Conservation (phyloP, 2,329 filamentous ascomycete species). For the Monosporascus sp. region DNA sequence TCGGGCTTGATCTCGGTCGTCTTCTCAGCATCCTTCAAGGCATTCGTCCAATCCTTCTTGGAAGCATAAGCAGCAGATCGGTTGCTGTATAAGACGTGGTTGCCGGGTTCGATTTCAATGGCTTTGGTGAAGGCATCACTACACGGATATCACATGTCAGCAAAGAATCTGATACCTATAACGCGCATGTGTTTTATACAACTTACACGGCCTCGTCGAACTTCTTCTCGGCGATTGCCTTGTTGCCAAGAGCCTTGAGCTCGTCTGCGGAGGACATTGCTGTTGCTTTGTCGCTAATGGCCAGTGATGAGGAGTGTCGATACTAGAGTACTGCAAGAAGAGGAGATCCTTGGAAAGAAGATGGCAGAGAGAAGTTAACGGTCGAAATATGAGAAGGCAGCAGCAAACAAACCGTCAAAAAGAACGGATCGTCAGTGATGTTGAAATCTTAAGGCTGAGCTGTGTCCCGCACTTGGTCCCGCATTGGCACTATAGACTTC, state of each 20-base stretch:
- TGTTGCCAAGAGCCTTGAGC: conserved; percentile 97
- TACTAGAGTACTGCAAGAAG: background rate
- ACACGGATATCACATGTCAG: conserved; percentile 4
- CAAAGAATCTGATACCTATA: background rate
- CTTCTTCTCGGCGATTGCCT: conserved; percentile 96
- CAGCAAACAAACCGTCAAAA: background rate
- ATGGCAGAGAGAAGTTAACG: background rate
- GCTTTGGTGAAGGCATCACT: conserved; percentile 94
- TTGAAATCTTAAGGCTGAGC: background rate
- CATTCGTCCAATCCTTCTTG: conserved; percentile 79
- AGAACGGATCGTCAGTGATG: background rate
- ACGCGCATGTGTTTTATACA: background rate
- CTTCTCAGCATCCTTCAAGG: conserved; percentile 86
- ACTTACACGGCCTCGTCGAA: conserved; percentile 92
- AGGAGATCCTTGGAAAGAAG: background rate
- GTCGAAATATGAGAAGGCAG: background rate
- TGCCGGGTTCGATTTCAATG: conserved; percentile 78
- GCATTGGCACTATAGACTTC: conserved; percentile 14
- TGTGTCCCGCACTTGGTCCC: background rate
- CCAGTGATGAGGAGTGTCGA: background rate
- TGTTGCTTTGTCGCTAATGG: conserved; percentile 2
- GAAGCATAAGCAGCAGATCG: conserved; percentile 85
- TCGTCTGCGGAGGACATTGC: conserved; percentile 61
- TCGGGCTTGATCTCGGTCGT: conserved; percentile 93
- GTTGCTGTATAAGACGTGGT: conserved; percentile 98